A percentile compares a stretch with the other conserved stretches of the same genome.
phyloP scores from a whole-genome alignment of 192 early-diverging fungal species.

The Mortierella claussenii region DNA sequence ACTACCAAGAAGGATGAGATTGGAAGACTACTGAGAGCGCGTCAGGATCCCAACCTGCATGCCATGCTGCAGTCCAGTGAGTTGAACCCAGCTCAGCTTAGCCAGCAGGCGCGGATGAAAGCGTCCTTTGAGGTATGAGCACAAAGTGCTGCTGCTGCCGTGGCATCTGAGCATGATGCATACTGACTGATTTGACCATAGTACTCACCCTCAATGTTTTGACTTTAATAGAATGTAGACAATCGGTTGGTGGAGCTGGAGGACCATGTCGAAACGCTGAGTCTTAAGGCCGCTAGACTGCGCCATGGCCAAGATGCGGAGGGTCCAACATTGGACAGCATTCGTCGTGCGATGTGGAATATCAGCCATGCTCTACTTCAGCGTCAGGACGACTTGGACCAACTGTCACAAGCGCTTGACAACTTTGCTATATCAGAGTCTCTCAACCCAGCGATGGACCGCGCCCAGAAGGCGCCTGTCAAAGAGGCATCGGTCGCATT shows the following conservation, averaged over 20 bases:
- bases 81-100: constrained; percentile 30
- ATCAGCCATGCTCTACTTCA: constrained; percentile 49
- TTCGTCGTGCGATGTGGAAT: constrained; percentile 59
- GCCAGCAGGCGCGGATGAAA: constrained; percentile 33
- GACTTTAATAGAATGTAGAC: constrained; percentile 21
- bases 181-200: background rate
- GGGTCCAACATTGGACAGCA: constrained; percentile 53
- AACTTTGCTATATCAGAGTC: constrained; percentile 16
- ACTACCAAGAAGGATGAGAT: constrained; percentile 44
- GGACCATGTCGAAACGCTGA: constrained; percentile 25
- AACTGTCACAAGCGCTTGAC: constrained; percentile 40
- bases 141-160: too few species aligned
- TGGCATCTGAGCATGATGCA: background rate
- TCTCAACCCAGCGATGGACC: background rate
- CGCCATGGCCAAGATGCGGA: constrained; percentile 31
- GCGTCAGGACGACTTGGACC: constrained; percentile 58
- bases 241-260: constrained; percentile 26
- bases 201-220: background rate
- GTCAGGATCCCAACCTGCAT: constrained; percentile 27
- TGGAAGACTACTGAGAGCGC: constrained; percentile 24
- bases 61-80: constrained; percentile 26
- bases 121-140: constrained; percentile 18
- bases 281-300: constrained; percentile 11
- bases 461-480: background rate
- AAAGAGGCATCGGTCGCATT: background rate